Base-by-base conservation (phyloP, 1,139 yeast genomes). In the Lodderomyces theae region DNA sequence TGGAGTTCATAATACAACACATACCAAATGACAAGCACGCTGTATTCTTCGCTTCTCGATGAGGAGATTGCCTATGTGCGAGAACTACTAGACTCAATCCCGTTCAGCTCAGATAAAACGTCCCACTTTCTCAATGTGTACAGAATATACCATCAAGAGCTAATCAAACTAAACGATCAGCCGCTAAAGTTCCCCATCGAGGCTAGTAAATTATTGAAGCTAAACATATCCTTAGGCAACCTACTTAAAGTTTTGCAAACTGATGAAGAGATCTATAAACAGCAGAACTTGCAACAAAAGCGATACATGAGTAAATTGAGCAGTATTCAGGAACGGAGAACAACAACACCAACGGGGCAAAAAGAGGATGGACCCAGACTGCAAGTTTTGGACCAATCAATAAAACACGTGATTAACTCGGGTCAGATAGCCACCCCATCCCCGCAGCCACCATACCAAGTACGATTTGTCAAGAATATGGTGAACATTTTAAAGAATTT, bases 201-300 rank as follows among this genome's bases (percentile, higher is more conserved):
- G 41, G 54, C 67, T 34, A 64, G 53, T 48, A 69, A 69, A 47
- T 55, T 72, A 29, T 53, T 72, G 35, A 72, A 72, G 49, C 52
- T 72, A 31, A 72, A 74, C 8, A 70, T 72, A 19, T 69, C 74
- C 29, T 57, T 72, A 23, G 77, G 77, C 0, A 70, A 69, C 49
- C 54, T 71, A 38, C 50, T 71, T 33, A 69, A 66, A 45, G 56
- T 72, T 11, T 56, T 64, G 33, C 65, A 66, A 41, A 45, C 55
- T 22, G 76, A 71, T 43, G 69, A 68, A 45, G 72, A 67, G 30
- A 48, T 52, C 40, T 54, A 54, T 38, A 54, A 41, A 26, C 42
- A 39, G 44, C 44, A 43, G 35, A 35, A 37, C 16, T 24, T 34
- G 16, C 52, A 49, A 36, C 51, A 44, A 35, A 42, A 38, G 18